Conservation (phyloP, 2,329 filamentous ascomycete species). For the Coniochaeta hoffmannii region DNA sequence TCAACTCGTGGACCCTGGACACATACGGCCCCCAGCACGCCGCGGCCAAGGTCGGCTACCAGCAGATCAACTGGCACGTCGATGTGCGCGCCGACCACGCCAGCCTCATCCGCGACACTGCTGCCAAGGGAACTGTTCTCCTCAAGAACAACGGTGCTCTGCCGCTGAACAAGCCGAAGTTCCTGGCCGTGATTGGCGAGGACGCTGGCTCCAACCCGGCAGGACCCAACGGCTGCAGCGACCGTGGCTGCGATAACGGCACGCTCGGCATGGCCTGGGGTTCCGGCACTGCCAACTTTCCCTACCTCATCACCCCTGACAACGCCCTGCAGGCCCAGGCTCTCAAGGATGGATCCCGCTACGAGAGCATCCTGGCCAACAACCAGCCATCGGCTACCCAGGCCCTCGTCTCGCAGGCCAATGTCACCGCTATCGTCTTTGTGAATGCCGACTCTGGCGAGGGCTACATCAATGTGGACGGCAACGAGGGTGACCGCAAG, state of each 20-base stretch:
- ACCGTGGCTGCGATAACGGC: slow-evolving; percentile 54
- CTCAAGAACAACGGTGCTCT: slow-evolving; percentile 76
- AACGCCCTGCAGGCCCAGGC: slow-evolving; percentile 60
- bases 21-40: slow-evolving; percentile 65
- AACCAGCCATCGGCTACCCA: slow-evolving; percentile 55
- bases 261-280: slow-evolving; percentile 75
- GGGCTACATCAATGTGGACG: slow-evolving; percentile 75
- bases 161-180: slow-evolving; percentile 71
- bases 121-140: slow-evolving; percentile 74
- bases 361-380: slow-evolving; percentile 63
- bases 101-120: slow-evolving; percentile 65
- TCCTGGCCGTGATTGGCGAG: slow-evolving; percentile 71
- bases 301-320: slow-evolving; percentile 69
- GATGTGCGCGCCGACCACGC: slow-evolving; percentile 76
- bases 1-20: slow-evolving; percentile 78
- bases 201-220: slow-evolving; percentile 69
- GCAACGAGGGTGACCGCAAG: slow-evolving; percentile 80
- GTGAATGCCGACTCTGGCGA: slow-evolving; percentile 84
- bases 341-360: slow-evolving; percentile 46
- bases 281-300: slow-evolving; percentile 65
- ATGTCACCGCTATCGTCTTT: slow-evolving; percentile 74
- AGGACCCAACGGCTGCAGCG: slow-evolving; percentile 72
- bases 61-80: slow-evolving; percentile 71
- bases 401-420: slow-evolving; percentile 51
- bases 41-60: slow-evolving; percentile 52